Evolutionary conservation across 2,329 filamentous ascomycete species (phyloP), one percentile per base, ranked within the genome.

Genomic region (Apiospora pterosperma): DNA sequence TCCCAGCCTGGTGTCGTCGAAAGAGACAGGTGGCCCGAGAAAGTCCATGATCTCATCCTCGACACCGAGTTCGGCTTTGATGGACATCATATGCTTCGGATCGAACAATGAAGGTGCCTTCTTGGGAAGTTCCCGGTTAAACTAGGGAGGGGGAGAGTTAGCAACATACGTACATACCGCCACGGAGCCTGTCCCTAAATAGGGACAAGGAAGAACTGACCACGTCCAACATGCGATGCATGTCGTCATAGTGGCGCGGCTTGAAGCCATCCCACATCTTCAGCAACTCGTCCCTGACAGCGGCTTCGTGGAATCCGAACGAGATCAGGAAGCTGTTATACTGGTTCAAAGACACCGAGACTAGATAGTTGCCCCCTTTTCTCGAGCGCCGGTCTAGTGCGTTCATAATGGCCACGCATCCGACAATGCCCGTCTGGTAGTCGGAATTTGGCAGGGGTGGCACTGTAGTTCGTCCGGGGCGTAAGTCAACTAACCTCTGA

Each of bases 351-450:
- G 73, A 75, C 63, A 68, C 69, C 25, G 72, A 74, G 14, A 75
- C 73, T 14, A 74, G 73, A 25, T 75, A 74, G 36, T 70, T 74
- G 60, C 80, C 79, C 10, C 80, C 80, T 14, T 77, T 66, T 52
- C 77, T 70, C 0, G 73, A 77, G 21, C 80, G 73, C 25, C 73
- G 72, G 31, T 81, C 66, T 6, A 83, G 69, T 5, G 80, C 81
- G 19, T 79, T 71, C 14, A 84, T 64, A 34, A 84, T 77, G 8
- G 71, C 79, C 0, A 74, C 67, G 5, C 76, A 76, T 2, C 82
- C 82, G 16, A 71, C 70, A 2, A 80, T 74, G 1, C 82, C 81
- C 10, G 81, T 82, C 68, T 70, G 70, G 62, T 71, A 74, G 52
- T 75, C 74, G 0, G 72, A 74, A 63, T 75, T 75, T 2, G 74